Conservation (phyloP, 805 yeast species). For the Peterozyma toletana region DNA sequence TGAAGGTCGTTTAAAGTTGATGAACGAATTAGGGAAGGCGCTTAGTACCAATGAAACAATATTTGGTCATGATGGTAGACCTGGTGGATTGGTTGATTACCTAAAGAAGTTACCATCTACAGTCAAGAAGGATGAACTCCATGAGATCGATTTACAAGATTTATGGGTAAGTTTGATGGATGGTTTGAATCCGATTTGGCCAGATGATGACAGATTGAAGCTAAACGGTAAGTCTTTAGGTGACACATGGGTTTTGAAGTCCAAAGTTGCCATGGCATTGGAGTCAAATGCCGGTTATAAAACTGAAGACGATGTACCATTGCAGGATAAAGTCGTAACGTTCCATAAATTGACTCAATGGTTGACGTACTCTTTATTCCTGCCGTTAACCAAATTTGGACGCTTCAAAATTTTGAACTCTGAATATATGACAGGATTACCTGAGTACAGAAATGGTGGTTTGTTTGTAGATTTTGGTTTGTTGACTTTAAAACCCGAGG, state of each 20-base stretch:
- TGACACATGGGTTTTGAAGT: slow-evolving; percentile 51
- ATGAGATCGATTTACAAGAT: slow-evolving; percentile 33
- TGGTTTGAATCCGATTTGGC: slow-evolving; percentile 57
- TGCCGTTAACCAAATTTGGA: slow-evolving; percentile 42
- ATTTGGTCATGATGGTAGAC: slow-evolving; percentile 29
- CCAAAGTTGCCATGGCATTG: slow-evolving; percentile 16
- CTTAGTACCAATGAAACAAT: slow-evolving; percentile 27
- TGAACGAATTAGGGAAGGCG: slow-evolving; percentile 42
- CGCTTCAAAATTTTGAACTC: slow-evolving; percentile 30
- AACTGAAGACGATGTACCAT: slow-evolving; percentile 18
- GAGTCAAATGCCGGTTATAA: slow-evolving; percentile 12
- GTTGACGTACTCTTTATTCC: slow-evolving; percentile 54
- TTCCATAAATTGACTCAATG: slow-evolving; percentile 65
- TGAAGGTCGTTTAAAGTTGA: slow-evolving; percentile 42
- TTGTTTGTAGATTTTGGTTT: slow-evolving; percentile 50
- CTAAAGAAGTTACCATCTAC: slow-evolving; percentile 20
- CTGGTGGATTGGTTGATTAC: slow-evolving; percentile 48
- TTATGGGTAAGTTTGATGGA: slow-evolving; percentile 51
- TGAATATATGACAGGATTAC: slow-evolving; percentile 44
- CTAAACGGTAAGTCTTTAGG: slow-evolving; percentile 48
- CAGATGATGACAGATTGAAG: slow-evolving; percentile 43
- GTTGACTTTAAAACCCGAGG: slow-evolving; percentile 36
- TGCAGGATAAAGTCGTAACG: slow-evolving; percentile 39
- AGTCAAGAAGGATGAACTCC: slow-evolving; percentile 11
- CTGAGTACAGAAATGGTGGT: slow-evolving; percentile 63